Percentiles rank a stretch among this genome's conserved stretches.
Evolutionary conservation across 129 eudicot species (phyloP).

Genomic region (Deinandra increscens): DNA sequence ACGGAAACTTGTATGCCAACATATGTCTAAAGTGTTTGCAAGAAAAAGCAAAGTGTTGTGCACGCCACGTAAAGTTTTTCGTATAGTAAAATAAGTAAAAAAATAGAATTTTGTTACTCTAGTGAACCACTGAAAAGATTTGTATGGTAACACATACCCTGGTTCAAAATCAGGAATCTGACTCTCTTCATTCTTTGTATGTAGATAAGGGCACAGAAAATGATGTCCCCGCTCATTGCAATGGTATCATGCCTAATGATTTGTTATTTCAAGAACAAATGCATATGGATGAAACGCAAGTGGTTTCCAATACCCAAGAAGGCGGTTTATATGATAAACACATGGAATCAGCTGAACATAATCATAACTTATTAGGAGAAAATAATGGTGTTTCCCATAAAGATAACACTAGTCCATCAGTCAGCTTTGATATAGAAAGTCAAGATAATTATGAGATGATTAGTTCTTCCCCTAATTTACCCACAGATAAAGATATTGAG

Average conservation of each 20-base stretch:
- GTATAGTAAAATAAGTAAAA: not conserved
- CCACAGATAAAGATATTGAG: constrained; percentile 47
- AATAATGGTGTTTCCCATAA: constrained; percentile 12
- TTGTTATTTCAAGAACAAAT: constrained; percentile 26
- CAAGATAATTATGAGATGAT: constrained; percentile 22
- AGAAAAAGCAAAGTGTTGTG: not conserved
- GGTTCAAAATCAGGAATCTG: not conserved
- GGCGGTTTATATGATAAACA: constrained; percentile 16
- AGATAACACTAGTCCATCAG: not conserved
- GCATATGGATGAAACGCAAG: constrained; percentile 24
- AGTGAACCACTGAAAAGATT: no score
- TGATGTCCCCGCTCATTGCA: constrained; percentile 7
- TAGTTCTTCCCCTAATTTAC: constrained; percentile 21
- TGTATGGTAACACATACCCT: not conserved
- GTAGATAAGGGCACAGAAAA: constrained; percentile 26
- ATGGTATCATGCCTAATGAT: constrained; percentile 13
- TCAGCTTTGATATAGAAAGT: constrained; percentile 11
- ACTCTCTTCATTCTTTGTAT: not conserved
- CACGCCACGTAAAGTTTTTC: not conserved
- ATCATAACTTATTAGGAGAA: constrained; percentile 16
- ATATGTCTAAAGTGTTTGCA: no score
- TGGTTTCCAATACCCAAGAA: constrained; percentile 23
- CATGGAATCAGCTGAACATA: constrained; percentile 23
- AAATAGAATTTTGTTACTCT: not conserved
- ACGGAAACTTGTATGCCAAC: no score